Evolutionary conservation across 116 monocot genomes (phyloP).

Genomic region (Posidonia oceanica): DNA sequence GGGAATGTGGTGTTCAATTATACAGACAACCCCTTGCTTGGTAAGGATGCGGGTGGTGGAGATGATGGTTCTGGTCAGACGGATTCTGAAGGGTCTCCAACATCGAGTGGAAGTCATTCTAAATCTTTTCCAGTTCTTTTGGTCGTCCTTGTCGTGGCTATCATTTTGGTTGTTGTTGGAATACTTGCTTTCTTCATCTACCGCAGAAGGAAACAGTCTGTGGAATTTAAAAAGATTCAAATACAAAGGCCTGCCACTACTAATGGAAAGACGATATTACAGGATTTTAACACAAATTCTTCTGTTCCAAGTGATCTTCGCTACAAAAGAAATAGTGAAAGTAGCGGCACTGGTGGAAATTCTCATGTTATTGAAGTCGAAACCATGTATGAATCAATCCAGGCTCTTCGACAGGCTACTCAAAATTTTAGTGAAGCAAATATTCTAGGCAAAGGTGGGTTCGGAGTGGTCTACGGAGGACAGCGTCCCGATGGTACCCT

Average conservation of each 20-base stretch:
- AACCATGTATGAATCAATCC: conserved; percentile 39
- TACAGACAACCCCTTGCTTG: conserved; percentile 20
- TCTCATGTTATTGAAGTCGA: conserved; percentile 28
- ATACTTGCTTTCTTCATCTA: conserved; percentile 1
- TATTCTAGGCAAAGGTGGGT: conserved; percentile 62
- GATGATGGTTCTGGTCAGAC: neutral
- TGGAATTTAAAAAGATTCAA: conserved; percentile 3
- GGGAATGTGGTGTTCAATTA: conserved; percentile 10
- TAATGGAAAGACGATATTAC: neutral
- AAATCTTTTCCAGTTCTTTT: neutral
- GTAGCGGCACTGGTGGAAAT: neutral
- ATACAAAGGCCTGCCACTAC: neutral
- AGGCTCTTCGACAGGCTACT: conserved; percentile 44
- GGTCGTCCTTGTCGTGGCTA: neutral
- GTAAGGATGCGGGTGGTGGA: conserved; percentile 7
- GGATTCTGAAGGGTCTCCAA: neutral
- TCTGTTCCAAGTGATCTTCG: conserved; percentile 4
- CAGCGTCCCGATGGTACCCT: conserved; percentile 36
- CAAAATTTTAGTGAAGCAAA: conserved; percentile 49
- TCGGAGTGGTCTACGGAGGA: conserved; percentile 67
- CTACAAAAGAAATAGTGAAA: conserved; percentile 12
- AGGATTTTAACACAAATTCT: neutral
- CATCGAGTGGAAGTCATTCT: neutral
- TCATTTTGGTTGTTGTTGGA: conserved; percentile 13
- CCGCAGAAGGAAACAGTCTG: conserved; percentile 2